Conservation (phyloP, 2,329 filamentous ascomycete species). For the Colletotrichum neosansevieriae region DNA sequence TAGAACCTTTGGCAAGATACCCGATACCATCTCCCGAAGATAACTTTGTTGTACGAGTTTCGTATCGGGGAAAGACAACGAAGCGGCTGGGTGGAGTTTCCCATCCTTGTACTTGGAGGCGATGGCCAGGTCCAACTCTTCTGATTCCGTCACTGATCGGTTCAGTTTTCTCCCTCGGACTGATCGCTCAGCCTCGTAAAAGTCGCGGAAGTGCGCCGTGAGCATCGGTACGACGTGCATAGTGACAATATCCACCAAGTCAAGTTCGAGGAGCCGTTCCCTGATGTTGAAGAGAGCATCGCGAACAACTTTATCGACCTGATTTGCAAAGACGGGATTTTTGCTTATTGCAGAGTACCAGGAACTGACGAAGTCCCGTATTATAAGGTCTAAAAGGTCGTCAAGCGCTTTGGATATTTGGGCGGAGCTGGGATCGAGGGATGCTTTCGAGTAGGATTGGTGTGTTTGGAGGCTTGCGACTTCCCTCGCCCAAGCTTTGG, state of each 20-base stretch:
- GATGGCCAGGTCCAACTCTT: constrained; percentile 94
- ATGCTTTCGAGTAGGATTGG: constrained; percentile 74
- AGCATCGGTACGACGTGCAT: constrained; percentile 88
- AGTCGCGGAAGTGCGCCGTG: constrained; percentile 89
- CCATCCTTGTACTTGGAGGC: constrained; percentile 94
- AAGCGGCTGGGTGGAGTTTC: constrained; percentile 87
- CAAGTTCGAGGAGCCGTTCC: constrained; percentile 79
- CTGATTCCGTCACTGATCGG: constrained; percentile 91
- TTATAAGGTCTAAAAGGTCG: constrained; percentile 78
- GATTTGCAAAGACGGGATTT: constrained; percentile 83
- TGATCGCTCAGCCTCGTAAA: constrained; percentile 87
- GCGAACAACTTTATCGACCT: constrained; percentile 86
- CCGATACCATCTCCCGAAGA: constrained; percentile 78
- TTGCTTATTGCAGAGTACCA: constrained; percentile 92
- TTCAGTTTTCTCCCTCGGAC: constrained; percentile 91
- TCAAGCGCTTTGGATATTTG: constrained; percentile 85
- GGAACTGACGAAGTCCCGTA: constrained; percentile 85
- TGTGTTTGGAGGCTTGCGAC: constrained; percentile 73
- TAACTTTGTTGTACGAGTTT: constrained; percentile 91
- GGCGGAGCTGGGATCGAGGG: constrained; percentile 81
- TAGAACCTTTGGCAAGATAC: constrained; percentile 80
- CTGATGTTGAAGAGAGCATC: constrained; percentile 77
- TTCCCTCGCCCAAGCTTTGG: constrained; percentile 77
- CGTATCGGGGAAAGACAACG: constrained; percentile 84
- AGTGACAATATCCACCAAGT: constrained; percentile 86